Conservation (phyloP, 164 flowering plant genomes). For the Paratinospora sagittata region DNA sequence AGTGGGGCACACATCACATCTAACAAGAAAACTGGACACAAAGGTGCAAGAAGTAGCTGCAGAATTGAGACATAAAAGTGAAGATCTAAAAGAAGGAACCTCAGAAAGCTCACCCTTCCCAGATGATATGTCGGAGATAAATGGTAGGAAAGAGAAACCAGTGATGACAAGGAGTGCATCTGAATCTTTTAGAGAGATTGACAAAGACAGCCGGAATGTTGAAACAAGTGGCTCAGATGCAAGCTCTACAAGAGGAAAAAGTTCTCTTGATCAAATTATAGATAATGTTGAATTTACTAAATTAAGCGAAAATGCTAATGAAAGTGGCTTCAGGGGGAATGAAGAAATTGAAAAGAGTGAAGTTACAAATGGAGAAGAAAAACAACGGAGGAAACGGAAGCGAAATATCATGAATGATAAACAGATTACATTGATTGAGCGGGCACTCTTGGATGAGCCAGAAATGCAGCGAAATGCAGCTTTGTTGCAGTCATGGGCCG, state of each 20-base stretch:
- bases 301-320: constrained; percentile 26
- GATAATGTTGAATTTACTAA: constrained; percentile 32
- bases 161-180: constrained; percentile 21
- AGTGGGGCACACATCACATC: constrained; percentile 31
- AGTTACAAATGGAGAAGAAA: constrained; percentile 44
- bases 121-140: constrained; percentile 27
- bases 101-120: constrained; percentile 43
- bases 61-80: constrained; percentile 21
- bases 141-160: constrained; percentile 24
- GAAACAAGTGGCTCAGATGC: constrained; percentile 74
- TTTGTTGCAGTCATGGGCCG: constrained; percentile 69
- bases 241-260: constrained; percentile 49
- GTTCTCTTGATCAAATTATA: constrained; percentile 28
- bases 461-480: constrained; percentile 82
- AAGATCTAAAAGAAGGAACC: constrained; percentile 39
- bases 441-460: constrained; percentile 81
- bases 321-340: constrained; percentile 29
- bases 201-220: constrained; percentile 41
- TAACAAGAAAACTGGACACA: constrained; percentile 13
- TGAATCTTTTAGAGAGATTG: constrained; percentile 34
- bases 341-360: constrained; percentile 48
- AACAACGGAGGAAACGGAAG: constrained; percentile 70
- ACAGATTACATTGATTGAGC: constrained; percentile 65
- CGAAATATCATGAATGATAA: constrained; percentile 83
- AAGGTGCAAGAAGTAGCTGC: constrained; percentile 27